Conservation (phyloP, 2,329 filamentous ascomycete species). For the Cercospora berteroae region DNA sequence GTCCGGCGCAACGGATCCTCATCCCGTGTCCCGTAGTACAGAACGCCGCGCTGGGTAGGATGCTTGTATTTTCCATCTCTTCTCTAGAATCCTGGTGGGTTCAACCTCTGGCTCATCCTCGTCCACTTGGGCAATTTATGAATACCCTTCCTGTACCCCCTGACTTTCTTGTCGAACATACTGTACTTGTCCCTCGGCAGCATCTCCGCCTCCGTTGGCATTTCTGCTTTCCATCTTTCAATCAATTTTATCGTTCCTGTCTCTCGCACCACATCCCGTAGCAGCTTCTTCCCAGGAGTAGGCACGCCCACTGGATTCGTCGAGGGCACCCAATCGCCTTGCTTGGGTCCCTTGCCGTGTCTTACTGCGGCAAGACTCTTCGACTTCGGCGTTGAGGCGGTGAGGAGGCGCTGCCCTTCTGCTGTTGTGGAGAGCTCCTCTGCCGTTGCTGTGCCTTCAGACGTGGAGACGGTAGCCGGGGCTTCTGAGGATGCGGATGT, state of each 20-base stretch:
- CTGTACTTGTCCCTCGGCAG: constrained; percentile 95
- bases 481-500: constrained; percentile 11
- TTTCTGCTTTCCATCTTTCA: constrained; percentile 89
- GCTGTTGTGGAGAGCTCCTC: constrained; percentile 33
- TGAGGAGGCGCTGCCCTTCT: constrained; percentile 35
- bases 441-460: constrained; percentile 25
- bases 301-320: constrained; percentile 14
- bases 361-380: constrained; percentile 25
- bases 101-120: constrained; percentile 86
- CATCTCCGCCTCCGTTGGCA: constrained; percentile 97
- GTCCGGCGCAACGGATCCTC: too few species aligned
- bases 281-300: constrained; percentile 18
- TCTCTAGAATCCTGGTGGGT: constrained; percentile 83
- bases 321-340: constrained; percentile 31
- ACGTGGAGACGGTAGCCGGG: neutral
- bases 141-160: constrained; percentile 93
- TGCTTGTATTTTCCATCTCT: neutral
- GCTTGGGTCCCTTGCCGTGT: constrained; percentile 35
- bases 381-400: constrained; percentile 1
- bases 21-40: too few species aligned
- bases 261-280: constrained; percentile 31
- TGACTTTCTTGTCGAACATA: constrained; percentile 93
- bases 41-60: neutral
- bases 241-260: constrained; percentile 69
- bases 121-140: constrained; percentile 83